Base-by-base conservation (phyloP, 805 yeast species). In the Candida ficus region DNA sequence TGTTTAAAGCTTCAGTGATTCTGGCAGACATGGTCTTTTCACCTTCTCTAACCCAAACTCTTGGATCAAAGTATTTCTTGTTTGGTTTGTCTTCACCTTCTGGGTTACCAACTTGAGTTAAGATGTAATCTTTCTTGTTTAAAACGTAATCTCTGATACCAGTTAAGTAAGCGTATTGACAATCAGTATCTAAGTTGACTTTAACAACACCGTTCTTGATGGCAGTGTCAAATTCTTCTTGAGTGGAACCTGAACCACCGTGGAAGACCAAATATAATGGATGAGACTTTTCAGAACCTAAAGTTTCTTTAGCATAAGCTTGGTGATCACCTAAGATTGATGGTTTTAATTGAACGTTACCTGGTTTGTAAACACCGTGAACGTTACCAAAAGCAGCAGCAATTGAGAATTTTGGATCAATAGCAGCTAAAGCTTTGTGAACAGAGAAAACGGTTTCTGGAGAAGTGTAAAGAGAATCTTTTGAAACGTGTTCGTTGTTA, bases 21-120 rank as follows among this genome's bases (percentile, higher is more conserved):
- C 97, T 87, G 56, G 68, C 71, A 54, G 80, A 56, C 97, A 93
- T 91, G 64, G 97, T 89, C 89, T 89, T 89, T 80, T 93, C 99
- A 79, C 99, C 98, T 76, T 91, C 98, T 80, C 98, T 90, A 56
- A 93, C 97, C 99, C 99, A 93, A 71, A 90, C 98, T 83, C 99
- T 91, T 75, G 99, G 99, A 76, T 93, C 99, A 67, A 88, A 93
- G 88, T 74, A 89, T 78, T 93, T 93, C 90, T 93, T 93, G 91
- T 93, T 93, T 75, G 99, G 99, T 79, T 88, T 86, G 74, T 93
- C 98, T 43, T 75, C 91, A 70, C 98, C 99, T 18, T 91, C 96
- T 73, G 99, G 99, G 95, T 93, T 93, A 73, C 99, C 99, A 61
- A 93, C 96, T 71, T 71, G 85, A 43, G 83, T 50, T 74, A 76